Base-by-base conservation (phyloP, 805 yeast species). In the Saccharomycopsis malanga region DNA sequence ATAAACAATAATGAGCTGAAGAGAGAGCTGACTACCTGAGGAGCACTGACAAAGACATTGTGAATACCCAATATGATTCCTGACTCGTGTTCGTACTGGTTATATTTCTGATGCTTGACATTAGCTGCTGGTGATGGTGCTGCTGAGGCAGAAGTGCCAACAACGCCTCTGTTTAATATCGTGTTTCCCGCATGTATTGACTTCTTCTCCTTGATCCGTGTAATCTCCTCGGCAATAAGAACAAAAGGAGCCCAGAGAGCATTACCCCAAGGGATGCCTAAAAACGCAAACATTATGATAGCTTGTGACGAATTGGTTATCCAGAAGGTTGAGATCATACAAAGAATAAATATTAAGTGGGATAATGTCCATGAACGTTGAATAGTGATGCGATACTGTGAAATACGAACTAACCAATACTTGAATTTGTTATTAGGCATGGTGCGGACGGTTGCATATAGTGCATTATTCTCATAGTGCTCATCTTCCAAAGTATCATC, bases 221-320 rank as follows among this genome's bases (percentile, higher is more conserved):
- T 66, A 15, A 75, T 66, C 52, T 76, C 81, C 54, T 76, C 80
- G 29, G 81, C 73, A 9, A 79, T 76, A 34, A 79, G 56, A 1
- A 77, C 78, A 59, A 77, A 79, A 4, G 85, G 85, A 2, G 80
- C 78, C 85, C 85, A 79, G 15, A 77, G 66, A 0, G 83, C 79
- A 49, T 68, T 68, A 1, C 84, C 83, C 85, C 85, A 79, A 0
- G 83, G 72, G 18, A 79, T 62, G 2, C 85, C 85, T 38, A 77
- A 58, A 14, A 77, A 55, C 0, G 69, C 78, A 54, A 79, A 73
- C 57, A 79, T 57, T 0, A 64, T 53, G 6, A 77, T 70, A 0
- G 80, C 83, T 10, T 58, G 63, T 0, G 45, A 45, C 4, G 74
- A 73, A 5, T 62, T 61, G 2, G 55, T 35, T 20, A 77, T 67